Evolutionary conservation across 2,329 filamentous ascomycete genomes (phyloP).

Genomic region (Epichloe typhina): DNA sequence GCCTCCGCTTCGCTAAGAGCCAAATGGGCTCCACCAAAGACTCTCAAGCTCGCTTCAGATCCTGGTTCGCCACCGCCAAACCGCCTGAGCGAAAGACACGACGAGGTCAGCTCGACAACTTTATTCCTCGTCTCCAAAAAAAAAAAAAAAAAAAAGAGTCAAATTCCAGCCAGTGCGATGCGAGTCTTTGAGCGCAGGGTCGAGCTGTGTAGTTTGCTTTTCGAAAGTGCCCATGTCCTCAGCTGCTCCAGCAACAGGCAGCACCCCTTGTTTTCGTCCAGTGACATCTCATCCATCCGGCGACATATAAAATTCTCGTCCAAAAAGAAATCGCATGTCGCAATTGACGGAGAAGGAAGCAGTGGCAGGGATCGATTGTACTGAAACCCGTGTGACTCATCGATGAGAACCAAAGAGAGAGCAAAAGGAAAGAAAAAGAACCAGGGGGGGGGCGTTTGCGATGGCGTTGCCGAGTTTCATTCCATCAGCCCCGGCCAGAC

Average conservation of each 20-base stretch:
- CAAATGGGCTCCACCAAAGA: not conserved
- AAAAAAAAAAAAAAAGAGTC: not conserved
- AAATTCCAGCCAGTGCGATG: no score
- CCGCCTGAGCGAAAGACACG: not conserved
- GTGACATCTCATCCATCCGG: not conserved
- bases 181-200: not conserved
- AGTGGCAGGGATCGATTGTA: conserved; percentile 8
- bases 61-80: not conserved
- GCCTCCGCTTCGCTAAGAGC: conserved; percentile 5
- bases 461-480: conserved; percentile 6
- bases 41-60: not conserved
- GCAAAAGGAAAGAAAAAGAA: conserved; percentile 4
- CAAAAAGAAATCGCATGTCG: not conserved
- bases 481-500: conserved; percentile 6
- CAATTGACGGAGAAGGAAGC: not conserved
- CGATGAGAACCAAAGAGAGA: conserved; percentile 5
- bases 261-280: not conserved
- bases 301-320: not conserved
- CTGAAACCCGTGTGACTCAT: conserved; percentile 14
- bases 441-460: not conserved
- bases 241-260: conserved; percentile 1
- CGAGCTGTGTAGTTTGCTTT: not conserved
- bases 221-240: not conserved
- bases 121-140: not conserved
- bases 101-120: not conserved